Base-by-base conservation (phyloP, 306 rosid species). In the cucumber (Cucumis sativus) region DNA sequence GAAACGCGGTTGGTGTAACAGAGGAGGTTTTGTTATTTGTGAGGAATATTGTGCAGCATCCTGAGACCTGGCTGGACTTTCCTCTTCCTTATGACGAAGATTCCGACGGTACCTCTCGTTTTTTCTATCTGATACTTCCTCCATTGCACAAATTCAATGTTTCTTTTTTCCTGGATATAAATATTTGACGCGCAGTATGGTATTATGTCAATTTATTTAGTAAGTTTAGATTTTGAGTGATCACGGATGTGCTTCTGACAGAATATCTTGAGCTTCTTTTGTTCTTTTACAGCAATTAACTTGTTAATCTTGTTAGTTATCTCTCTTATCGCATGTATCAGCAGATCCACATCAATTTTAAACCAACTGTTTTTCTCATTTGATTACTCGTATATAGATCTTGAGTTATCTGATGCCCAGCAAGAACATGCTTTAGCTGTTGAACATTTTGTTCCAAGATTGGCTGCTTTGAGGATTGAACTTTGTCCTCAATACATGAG, bases 51-150 rank as follows among this genome's bases (percentile, higher is more conserved):
- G 93, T 93, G 7, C 91, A 89, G 99, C 97, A 95, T 88, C 99
- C 99, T 8, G 99, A 92, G 84, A 95, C 97, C 54, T 95, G 99
- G 99, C 81, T 95, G 89, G 99, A 95, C 85, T 95, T 92, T 80
- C 97, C 99, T 65, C 82, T 89, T 37, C 97, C 89, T 4, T 97
- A 95, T 75, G 99, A 95, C 78, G 97, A 95, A 10, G 97, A 92
- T 80, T 81, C 79, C 11, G 89, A 87, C 7, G 97, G 99, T 95
- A 88, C 74, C 78, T 74, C n/a, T 47, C 33, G 18, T 41, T 57
- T 41, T 57, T 64, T 39, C 63, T 10, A 15, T 67, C 74, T 41
- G 18, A 69, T 35, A 28, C 25, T 66, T 41, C 39, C 10, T 41
- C 40, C 21, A 30, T 59, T 62, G 66, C 71, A 40, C 6, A 7